Evolutionary conservation across 1,139 yeast genomes (phyloP).

Genomic region (Lizanozyma gosingica): DNA sequence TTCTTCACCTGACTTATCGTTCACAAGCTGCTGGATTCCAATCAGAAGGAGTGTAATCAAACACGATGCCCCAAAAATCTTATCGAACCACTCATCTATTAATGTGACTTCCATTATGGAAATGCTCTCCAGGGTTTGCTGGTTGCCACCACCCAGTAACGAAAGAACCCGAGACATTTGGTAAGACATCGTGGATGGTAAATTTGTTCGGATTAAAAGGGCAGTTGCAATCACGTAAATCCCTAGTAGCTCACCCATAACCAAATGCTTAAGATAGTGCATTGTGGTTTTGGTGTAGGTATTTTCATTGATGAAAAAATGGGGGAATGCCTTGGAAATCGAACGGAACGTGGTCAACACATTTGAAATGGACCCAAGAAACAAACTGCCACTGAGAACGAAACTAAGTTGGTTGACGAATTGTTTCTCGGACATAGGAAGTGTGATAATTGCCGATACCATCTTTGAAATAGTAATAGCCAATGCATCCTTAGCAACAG

Average conservation of each 20-base stretch:
- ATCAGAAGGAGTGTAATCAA: slow-evolving; percentile 21
- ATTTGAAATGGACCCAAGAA: slow-evolving; percentile 35
- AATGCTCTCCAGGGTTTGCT: slow-evolving; percentile 7
- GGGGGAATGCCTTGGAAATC: slow-evolving; percentile 25
- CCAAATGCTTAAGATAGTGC: slow-evolving; percentile 30
- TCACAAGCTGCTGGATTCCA: slow-evolving; percentile 13
- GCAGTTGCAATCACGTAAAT: slow-evolving; percentile 39
- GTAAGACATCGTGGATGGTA: slow-evolving; percentile 31
- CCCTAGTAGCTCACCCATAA: slow-evolving; percentile 31
- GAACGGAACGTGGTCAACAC: slow-evolving; percentile 33
- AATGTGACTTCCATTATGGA: slow-evolving; percentile 30
- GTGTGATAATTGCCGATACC: slow-evolving; percentile 16
- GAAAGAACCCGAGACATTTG: slow-evolving; percentile 35
- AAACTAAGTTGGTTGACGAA: slow-evolving; percentile 33
- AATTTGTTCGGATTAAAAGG: slow-evolving; percentile 31
- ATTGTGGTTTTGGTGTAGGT: slow-evolving; percentile 9
- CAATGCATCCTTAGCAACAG: slow-evolving; percentile 28
- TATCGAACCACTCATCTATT: slow-evolving; percentile 37
- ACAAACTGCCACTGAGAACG: slow-evolving; percentile 31
- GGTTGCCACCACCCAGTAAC: slow-evolving; percentile 24
- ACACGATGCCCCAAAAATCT: slow-evolving; percentile 29
- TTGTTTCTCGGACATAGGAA: slow-evolving; percentile 25
- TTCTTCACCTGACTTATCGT: slow-evolving; percentile 12
- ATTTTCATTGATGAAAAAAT: background rate
- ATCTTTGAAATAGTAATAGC: slow-evolving; percentile 35